Conservation (phyloP, 2,329 filamentous ascomycete genomes). For the Colletotrichum gigasporum region DNA sequence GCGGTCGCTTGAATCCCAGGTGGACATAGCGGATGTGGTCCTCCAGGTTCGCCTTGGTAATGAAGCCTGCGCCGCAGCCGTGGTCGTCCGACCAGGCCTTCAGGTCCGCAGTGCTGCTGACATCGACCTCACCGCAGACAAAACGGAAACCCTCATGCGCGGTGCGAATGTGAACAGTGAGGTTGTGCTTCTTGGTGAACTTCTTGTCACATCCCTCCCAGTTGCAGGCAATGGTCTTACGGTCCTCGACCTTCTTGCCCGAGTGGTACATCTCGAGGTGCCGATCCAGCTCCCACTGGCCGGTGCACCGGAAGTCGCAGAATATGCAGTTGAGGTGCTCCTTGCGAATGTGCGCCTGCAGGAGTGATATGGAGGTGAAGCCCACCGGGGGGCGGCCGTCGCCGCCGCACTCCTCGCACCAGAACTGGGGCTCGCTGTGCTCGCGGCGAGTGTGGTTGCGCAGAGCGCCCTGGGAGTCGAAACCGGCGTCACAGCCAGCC, state of each 20-base stretch:
- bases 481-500: slow-evolving; percentile 70
- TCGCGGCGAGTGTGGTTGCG: slow-evolving; percentile 75
- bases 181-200: slow-evolving; percentile 86
- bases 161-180: slow-evolving; percentile 80
- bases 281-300: slow-evolving; percentile 73
- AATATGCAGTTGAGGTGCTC: slow-evolving; percentile 80
- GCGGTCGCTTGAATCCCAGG: slow-evolving; percentile 65
- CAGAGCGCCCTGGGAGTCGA: slow-evolving; percentile 77
- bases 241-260: slow-evolving; percentile 66
- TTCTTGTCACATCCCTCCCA: slow-evolving; percentile 75
- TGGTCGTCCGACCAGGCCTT: slow-evolving; percentile 70
- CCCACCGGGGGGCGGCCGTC: slow-evolving; percentile 56
- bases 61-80: slow-evolving; percentile 80
- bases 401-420: slow-evolving; percentile 77
- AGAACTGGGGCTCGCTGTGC: slow-evolving; percentile 77
- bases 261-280: slow-evolving; percentile 85
- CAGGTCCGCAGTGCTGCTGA: slow-evolving; percentile 66
- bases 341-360: slow-evolving; percentile 78
- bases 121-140: slow-evolving; percentile 77
- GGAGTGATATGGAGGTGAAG: slow-evolving; percentile 77
- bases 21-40: slow-evolving; percentile 88
- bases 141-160: slow-evolving; percentile 82
- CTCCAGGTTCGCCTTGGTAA: slow-evolving; percentile 80
- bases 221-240: slow-evolving; percentile 74
- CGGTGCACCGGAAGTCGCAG: slow-evolving; percentile 75